Percentiles rank a stretch among this genome's conserved stretches.
phyloP scores from a whole-genome alignment of 148 eudicot genomes.

The Rheum nobile region DNA sequence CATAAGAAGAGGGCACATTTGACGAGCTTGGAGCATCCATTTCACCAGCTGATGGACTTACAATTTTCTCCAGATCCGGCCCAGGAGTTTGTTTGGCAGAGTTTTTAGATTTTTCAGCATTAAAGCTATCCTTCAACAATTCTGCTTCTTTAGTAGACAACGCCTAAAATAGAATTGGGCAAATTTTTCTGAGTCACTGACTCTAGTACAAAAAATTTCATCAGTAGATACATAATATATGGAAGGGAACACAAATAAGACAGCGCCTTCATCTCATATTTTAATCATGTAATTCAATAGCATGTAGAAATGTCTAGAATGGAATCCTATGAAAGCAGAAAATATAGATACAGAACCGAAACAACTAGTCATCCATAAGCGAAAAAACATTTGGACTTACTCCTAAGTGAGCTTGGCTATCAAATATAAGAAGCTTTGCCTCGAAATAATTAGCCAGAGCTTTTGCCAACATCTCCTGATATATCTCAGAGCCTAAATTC shows the following conservation, averaged over 20 bases:
- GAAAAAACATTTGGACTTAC: constrained; percentile 34
- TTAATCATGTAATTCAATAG: not conserved
- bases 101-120: constrained; percentile 38
- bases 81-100: constrained; percentile 36
- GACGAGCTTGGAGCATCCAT: constrained; percentile 35
- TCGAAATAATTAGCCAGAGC: constrained; percentile 79
- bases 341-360: not conserved
- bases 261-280: not conserved
- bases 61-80: constrained; percentile 31
- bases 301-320: not conserved
- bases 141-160: constrained; percentile 65
- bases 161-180: constrained; percentile 27
- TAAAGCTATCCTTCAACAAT: constrained; percentile 39
- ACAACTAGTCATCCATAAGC: not conserved
- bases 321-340: not conserved
- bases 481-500: constrained; percentile 77
- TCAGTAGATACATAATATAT: not conserved
- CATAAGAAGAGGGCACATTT: constrained; percentile 26
- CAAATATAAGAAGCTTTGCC: constrained; percentile 90
- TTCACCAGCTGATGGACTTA: constrained; percentile 24
- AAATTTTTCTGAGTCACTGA: not conserved
- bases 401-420: constrained; percentile 64
- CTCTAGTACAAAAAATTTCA: not conserved
- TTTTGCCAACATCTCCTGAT: constrained; percentile 86
- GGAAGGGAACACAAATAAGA: not conserved